A percentile compares a stretch with the other conserved stretches of the same genome.
phyloP scores from a whole-genome alignment of 306 rosid species.

The Carpinus viminea region DNA sequence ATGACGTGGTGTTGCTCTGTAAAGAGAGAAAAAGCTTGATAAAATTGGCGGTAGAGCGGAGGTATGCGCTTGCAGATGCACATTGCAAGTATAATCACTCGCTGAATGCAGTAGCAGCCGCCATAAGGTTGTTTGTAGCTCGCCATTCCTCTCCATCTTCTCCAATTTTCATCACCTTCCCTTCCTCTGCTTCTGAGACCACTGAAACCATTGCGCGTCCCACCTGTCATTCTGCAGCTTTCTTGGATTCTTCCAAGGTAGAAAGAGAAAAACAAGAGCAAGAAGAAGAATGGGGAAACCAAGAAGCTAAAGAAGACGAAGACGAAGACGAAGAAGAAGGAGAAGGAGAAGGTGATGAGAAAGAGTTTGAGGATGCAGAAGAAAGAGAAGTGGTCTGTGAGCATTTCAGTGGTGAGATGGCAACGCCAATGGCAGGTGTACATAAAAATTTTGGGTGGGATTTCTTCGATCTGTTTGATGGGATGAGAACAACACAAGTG shows the following conservation, averaged over 20 bases:
- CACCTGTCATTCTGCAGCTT: constrained; percentile 47
- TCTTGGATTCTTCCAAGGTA: constrained; percentile 59
- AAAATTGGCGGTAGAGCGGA: constrained; percentile 28
- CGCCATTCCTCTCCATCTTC: constrained; percentile 35
- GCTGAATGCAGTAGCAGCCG: constrained; percentile 26
- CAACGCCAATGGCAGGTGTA: constrained; percentile 68
- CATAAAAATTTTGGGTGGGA: constrained; percentile 88
- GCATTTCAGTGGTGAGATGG: constrained; percentile 72
- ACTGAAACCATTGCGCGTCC: constrained; percentile 47
- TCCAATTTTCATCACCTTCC: constrained; percentile 31
- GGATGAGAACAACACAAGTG: constrained; percentile 57
- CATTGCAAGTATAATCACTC: constrained; percentile 36
- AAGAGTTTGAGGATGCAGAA: no score
- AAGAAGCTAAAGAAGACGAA: no score
- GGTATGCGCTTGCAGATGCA: constrained; percentile 37
- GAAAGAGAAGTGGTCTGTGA: constrained; percentile 38
- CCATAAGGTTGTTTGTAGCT: constrained; percentile 29
- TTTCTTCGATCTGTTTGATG: constrained; percentile 79
- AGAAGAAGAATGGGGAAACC: background rate
- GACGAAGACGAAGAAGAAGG: no score
- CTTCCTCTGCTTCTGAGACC: background rate
- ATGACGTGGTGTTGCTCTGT: constrained; percentile 28
- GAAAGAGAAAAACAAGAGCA: constrained; percentile 37
- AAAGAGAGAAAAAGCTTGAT: constrained; percentile 22
- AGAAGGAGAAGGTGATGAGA: no score